Evolutionary conservation across 495 filamentous ascomycete genomes (phyloP), one percentile per base, ranked within the genome.

Genomic region (Immersiella caudata): DNA sequence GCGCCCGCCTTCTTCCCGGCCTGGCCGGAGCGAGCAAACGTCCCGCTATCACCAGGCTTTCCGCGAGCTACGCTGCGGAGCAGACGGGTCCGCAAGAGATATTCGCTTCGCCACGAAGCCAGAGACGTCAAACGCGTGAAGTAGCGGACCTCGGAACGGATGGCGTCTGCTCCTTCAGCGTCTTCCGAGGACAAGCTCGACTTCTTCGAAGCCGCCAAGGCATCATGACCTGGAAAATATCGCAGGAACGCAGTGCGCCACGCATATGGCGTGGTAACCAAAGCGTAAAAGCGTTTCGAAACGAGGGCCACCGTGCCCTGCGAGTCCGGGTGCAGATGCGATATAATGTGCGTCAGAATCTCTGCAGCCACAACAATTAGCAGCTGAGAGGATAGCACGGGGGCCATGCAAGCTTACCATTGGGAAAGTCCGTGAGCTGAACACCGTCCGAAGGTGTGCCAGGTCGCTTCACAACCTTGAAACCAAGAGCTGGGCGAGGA

Each of bases 21-120:
- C 82, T 84, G 63, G 87, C 89, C 78, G 14, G 73, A 64, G 24
- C 79, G 78, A 7, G 67, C 21, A 9, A 80, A 69, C 18, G 76
- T 62, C 14, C 77, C 80, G 60, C 70, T 77, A 50, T 78, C 73
- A 18, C 80, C 82, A 0, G 87, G 84, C 20, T 96, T 79, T 46
- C 93, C 94, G 61, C 92, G 86, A 35, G 81, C 83, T 62, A 97
- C 81, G 58, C 91, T 94, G 49, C 92, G 86, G 50, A 97, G 82
- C 66, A 97, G 82, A 54, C 90, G 86, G n/a, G 93, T 97, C 25
- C 94, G 84, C 29, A 95, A 76, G 50, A 97, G 90, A 73, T 97
- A 97, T 74, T 97, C 94, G 75, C 91, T 96, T 33, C 93, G 87
- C 94, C 94, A 97, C 0, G 93, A 93, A 21, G 91, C 89, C 52